Percentiles rank a stretch among this genome's conserved stretches.
Conservation (phyloP, 495 filamentous ascomycete species). For the Aspergillus heteromorphus region DNA sequence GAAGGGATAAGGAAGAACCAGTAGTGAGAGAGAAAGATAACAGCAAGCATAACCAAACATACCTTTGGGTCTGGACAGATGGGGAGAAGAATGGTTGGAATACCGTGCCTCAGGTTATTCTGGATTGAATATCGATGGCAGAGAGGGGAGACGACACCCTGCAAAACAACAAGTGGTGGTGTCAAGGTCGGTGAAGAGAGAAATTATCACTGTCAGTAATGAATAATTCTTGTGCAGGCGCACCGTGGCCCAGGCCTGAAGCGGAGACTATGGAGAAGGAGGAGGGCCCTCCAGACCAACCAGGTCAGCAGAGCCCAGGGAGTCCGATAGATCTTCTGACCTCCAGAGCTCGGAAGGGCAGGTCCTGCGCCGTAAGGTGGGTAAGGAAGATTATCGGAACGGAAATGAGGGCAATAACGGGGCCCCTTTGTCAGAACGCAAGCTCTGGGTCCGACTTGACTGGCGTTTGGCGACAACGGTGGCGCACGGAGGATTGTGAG, state of each 20-base stretch:
- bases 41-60: background rate
- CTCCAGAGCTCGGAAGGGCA: constrained; percentile 3
- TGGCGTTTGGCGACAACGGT: background rate
- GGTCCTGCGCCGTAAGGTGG: background rate
- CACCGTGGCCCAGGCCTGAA: background rate
- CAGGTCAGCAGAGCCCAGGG: constrained; percentile 1
- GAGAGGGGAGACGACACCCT: background rate
- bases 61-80: background rate
- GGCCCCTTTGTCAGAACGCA: constrained; percentile 1
- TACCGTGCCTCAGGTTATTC: background rate
- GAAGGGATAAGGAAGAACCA: background rate
- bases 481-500: background rate
- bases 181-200: background rate
- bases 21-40: background rate
- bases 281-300: background rate
- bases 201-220: background rate
- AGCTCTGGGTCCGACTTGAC: background rate
- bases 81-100: background rate
- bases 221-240: background rate
- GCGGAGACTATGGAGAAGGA: constrained; percentile 9
- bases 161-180: background rate
- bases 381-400: background rate
- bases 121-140: background rate
- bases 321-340: background rate
- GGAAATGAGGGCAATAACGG: background rate